A percentile compares a stretch with the other conserved stretches of the same genome.
Evolutionary conservation across 208 protist species (phyloP).

Genomic region (Crithidia bombi): DNA sequence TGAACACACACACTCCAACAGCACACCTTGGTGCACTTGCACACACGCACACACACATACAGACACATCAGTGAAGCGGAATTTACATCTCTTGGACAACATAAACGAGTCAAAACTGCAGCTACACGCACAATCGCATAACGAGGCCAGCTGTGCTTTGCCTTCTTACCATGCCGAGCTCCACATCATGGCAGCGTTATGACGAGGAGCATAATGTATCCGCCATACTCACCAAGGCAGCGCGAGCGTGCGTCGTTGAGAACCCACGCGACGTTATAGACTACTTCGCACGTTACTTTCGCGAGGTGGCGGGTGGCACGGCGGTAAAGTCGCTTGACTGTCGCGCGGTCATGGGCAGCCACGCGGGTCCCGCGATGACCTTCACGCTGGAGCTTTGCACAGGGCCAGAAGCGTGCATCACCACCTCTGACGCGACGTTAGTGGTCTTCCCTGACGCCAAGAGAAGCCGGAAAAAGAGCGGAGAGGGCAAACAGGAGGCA

Average conservation of each 20-base stretch:
- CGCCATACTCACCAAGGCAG: slow-evolving; percentile 72
- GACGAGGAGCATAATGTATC: slow-evolving; percentile 75
- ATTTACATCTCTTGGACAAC: too few relatives aligned
- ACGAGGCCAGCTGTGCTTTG: too few relatives aligned
- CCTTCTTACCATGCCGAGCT: slow-evolving; percentile 27
- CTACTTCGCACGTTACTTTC: slow-evolving; percentile 78
- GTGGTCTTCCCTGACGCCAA: not conserved
- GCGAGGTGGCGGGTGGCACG: slow-evolving; percentile 44
- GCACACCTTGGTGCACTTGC: too few relatives aligned
- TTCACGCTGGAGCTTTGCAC: slow-evolving; percentile 32
- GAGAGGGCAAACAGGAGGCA: not conserved
- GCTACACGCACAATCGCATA: too few relatives aligned
- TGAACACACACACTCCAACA: too few relatives aligned
- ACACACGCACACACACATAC: too few relatives aligned
- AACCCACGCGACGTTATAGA: slow-evolving; percentile 54
- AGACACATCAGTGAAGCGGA: too few relatives aligned
- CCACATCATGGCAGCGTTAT: slow-evolving; percentile 79
- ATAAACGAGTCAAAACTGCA: too few relatives aligned
- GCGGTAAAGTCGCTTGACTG: slow-evolving; percentile 37
- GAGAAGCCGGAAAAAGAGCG: not conserved
- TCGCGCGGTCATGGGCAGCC: slow-evolving; percentile 34
- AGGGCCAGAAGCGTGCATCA: slow-evolving; percentile 24
- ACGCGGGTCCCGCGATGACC: slow-evolving; percentile 27
- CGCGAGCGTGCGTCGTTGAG: slow-evolving; percentile 72
- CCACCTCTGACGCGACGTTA: slow-evolving; percentile 2